Percentiles rank a stretch among this genome's conserved stretches.
phyloP scores from a whole-genome alignment of 139 green algal species.

The Astrephomene gubernaculifera region DNA sequence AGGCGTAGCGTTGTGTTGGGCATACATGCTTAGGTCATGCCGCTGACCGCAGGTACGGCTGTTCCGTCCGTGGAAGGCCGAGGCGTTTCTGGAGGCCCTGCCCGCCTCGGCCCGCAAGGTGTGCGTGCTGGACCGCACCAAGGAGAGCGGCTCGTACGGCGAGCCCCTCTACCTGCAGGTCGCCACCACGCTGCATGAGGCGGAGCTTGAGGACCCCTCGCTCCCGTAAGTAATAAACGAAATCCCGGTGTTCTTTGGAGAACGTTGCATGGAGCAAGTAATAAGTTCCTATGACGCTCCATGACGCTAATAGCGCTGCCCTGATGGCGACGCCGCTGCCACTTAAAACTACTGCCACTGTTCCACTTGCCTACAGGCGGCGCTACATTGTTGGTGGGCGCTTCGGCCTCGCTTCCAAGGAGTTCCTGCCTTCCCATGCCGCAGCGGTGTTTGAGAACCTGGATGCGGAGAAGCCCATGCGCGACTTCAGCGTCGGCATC shows the following conservation, averaged over 20 bases:
- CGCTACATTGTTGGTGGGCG: constrained; percentile 61
- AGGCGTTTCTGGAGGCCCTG: constrained; percentile 58
- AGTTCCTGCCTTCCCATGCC: constrained; percentile 71
- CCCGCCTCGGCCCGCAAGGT: constrained; percentile 54
- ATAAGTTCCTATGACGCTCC: too few species aligned
- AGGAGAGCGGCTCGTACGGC: constrained; percentile 57
- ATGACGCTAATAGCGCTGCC: too few species aligned
- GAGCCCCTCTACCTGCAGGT: constrained; percentile 51
- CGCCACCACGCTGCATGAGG: constrained; percentile 7
- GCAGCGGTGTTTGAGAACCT: constrained; percentile 69
- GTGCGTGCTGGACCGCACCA: constrained; percentile 67
- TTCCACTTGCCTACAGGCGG: background rate
- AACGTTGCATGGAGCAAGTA: too few species aligned
- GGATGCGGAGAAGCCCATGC: constrained; percentile 37
- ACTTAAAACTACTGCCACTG: background rate
- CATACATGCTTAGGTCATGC: too few species aligned
- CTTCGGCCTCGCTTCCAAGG: constrained; percentile 73
- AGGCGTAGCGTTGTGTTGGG: too few species aligned
- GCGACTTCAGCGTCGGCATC: constrained; percentile 59
- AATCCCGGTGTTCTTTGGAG: too few species aligned
- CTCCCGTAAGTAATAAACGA: background rate
- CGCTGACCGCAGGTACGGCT: constrained; percentile 65
- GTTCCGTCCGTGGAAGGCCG: constrained; percentile 64
- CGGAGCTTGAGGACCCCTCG: constrained; percentile 13
- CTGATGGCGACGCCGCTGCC: too few species aligned